Base-by-base conservation (phyloP, 495 filamentous ascomycete genomes). In the Corynascus novoguineensis region DNA sequence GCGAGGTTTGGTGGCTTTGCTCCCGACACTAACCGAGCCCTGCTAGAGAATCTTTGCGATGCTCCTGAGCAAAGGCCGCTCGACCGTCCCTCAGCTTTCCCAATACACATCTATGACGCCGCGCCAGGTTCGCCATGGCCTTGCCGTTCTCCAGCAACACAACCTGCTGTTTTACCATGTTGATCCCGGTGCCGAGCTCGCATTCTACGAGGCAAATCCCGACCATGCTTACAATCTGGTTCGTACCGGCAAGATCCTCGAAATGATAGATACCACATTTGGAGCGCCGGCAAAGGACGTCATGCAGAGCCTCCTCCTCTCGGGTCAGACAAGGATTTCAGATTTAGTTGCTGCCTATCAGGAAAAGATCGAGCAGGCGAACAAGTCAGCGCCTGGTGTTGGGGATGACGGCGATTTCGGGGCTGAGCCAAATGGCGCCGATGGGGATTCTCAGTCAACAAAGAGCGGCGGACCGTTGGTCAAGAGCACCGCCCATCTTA, bases 111-210 rank as follows among this genome's bases (percentile, higher is more conserved):
- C 78, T 27, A 80, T 97, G 34, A 78, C 80, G 37, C 74, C 79
- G 9, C 79, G 80, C 32, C 85, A 91, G 60, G 70, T 95, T 32
- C 87, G 82, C 51, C 80, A 90, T 73, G 90, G 86, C 15, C 78
- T 97, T 37, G 83, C 81, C 32, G 85, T 92, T 25, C 87, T 99
- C 63, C 78, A 92, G 42, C 93, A 97, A 68, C 85, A 95, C 62
- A 88, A 92, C 59, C 80, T 99, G 17, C 79, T 95, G 11, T 86
- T 85, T 65, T 85, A 92, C 70, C 81, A 84, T 60, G 80, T 82
- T 54, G 82, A 88, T 37, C 62, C 74, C 37, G 80, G 85, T 51
- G 78, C 83, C 53, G 80, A 77, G 25, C 65, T 77, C 32, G 86
- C 89, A 24, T 81, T 83, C 65, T 97, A 97, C 72, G 87, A 95